A percentile compares a stretch with the other conserved stretches of the same genome.
phyloP scores from a whole-genome alignment of 805 yeast genomes.

The Candida arabinofermentans region DNA sequence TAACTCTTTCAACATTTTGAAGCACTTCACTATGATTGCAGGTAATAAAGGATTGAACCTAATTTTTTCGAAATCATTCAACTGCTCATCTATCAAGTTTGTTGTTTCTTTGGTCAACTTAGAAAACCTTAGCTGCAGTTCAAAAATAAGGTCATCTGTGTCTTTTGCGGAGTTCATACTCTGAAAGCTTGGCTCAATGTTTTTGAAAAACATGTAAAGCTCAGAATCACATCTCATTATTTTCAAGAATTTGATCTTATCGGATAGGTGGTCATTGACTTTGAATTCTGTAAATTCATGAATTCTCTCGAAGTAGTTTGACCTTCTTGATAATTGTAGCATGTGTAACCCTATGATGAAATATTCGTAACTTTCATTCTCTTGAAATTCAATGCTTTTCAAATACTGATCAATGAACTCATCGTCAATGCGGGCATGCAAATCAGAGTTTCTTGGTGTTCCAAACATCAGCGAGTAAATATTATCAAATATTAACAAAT shows the following conservation, averaged over 20 bases:
- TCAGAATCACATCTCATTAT: slow-evolving; percentile 24
- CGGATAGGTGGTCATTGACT: slow-evolving; percentile 8
- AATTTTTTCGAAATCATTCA: slow-evolving; percentile 27
- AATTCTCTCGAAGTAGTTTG: slow-evolving; percentile 13
- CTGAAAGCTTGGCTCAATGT: slow-evolving; percentile 4
- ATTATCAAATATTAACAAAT: slow-evolving; percentile 47
- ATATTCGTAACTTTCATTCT: slow-evolving; percentile 17
- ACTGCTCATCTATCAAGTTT: slow-evolving; percentile 27
- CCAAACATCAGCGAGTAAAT: slow-evolving; percentile 52
- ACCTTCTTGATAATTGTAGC: slow-evolving; percentile 15
- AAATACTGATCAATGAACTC: slow-evolving; percentile 16
- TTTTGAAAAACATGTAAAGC: slow-evolving; percentile 12
- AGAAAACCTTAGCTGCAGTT: slow-evolving; percentile 27
- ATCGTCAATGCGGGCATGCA: slow-evolving; percentile 17
- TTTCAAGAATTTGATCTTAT: slow-evolving; percentile 24
- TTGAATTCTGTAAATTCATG: slow-evolving; percentile 10
- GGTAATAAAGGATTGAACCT: slow-evolving; percentile 26
- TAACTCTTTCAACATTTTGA: slow-evolving; percentile 18
- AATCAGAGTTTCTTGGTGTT: slow-evolving; percentile 24
- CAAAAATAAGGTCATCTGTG: slow-evolving; percentile 26
- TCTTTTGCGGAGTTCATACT: slow-evolving; percentile 8
- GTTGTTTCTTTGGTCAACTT: slow-evolving; percentile 26
- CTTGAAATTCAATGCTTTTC: slow-evolving; percentile 9
- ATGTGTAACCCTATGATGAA: slow-evolving; percentile 24
- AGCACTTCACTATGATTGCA: slow-evolving; percentile 23